phyloP scores from a whole-genome alignment of 208 protist genomes.

The Leishmania braziliensis region DNA sequence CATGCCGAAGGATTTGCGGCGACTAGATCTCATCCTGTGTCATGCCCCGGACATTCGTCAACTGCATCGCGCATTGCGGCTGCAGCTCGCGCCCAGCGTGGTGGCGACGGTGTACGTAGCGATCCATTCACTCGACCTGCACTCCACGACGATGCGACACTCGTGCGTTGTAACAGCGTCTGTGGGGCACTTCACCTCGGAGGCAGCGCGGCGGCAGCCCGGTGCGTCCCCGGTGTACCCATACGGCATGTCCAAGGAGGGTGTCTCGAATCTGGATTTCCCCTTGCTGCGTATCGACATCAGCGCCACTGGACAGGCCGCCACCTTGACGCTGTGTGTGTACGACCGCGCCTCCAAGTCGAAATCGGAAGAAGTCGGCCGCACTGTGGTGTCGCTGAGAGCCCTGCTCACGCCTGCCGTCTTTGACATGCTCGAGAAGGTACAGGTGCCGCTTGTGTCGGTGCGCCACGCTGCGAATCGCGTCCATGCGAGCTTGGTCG shows the following conservation, averaged over 20 bases:
- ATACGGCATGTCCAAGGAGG: slow-evolving; percentile 37
- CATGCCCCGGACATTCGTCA: slow-evolving; percentile 42
- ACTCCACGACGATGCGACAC: slow-evolving; percentile 17
- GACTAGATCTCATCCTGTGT: slow-evolving; percentile 52
- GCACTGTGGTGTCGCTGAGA: slow-evolving; percentile 58
- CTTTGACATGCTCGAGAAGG: slow-evolving; percentile 65
- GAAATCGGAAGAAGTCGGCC: slow-evolving; percentile 41
- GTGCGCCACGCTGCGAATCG: slow-evolving; percentile 43
- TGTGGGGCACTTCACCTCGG: slow-evolving; percentile 33
- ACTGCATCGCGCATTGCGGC: slow-evolving; percentile 56
- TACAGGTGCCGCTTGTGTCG: slow-evolving; percentile 74
- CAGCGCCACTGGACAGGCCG: slow-evolving; percentile 21
- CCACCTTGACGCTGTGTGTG: slow-evolving; percentile 44
- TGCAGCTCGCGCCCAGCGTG: slow-evolving; percentile 62
- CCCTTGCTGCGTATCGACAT: slow-evolving; percentile 64
- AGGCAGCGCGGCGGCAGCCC: slow-evolving; percentile 33
- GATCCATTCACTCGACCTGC: slow-evolving; percentile 48
- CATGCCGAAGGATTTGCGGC: slow-evolving; percentile 63
- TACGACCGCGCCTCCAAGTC: slow-evolving; percentile 30
- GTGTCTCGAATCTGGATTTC: slow-evolving; percentile 38
- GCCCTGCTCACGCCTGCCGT: slow-evolving; percentile 74
- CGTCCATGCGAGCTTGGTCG: slow-evolving; percentile 49
- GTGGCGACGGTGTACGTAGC: slow-evolving; percentile 70
- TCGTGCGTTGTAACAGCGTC: slow-evolving; percentile 36
- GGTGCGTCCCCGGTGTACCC: slow-evolving; percentile 28